phyloP scores from a whole-genome alignment of 179 eudicot genomes.

The Spergularia azorica region DNA sequence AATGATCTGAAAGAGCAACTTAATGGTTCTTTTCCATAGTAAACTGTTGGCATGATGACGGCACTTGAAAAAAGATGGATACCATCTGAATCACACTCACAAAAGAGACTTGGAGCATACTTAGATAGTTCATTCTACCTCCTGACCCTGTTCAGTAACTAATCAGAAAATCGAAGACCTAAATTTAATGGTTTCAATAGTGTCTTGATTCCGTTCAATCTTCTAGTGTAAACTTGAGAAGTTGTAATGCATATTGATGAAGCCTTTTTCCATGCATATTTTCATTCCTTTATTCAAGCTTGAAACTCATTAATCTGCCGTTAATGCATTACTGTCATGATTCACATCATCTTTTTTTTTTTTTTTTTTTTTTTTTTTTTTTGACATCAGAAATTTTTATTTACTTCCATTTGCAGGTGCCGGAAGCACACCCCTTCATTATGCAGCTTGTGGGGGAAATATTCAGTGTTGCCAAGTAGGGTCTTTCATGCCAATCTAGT shows the following conservation, averaged over 20 bases:
- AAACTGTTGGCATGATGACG: background rate
- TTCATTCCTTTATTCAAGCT: background rate
- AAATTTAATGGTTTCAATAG: background rate
- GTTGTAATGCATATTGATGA: background rate
- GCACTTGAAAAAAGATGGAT: background rate
- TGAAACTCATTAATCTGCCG: background rate
- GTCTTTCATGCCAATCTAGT: constrained; percentile 1
- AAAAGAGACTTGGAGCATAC: background rate
- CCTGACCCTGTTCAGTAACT: background rate
- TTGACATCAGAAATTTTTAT: background rate
- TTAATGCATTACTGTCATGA: background rate
- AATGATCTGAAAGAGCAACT: background rate
- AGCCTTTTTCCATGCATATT: background rate
- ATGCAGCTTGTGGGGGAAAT: constrained; percentile 97
- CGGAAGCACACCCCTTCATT: constrained; percentile 92
- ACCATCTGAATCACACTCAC: no score
- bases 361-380: background rate
- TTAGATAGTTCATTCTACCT: background rate
- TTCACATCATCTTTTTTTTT: background rate
- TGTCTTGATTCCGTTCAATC: background rate
- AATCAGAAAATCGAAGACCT: background rate
- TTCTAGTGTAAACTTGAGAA: background rate
- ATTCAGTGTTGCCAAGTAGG: constrained; percentile 85
- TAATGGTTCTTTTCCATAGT: background rate
- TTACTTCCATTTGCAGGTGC: constrained; percentile 53